Percentiles rank a stretch among this genome's conserved stretches.
phyloP scores from a whole-genome alignment of 192 early-diverging fungal genomes.

The Phlyctochytrium bullatum region DNA sequence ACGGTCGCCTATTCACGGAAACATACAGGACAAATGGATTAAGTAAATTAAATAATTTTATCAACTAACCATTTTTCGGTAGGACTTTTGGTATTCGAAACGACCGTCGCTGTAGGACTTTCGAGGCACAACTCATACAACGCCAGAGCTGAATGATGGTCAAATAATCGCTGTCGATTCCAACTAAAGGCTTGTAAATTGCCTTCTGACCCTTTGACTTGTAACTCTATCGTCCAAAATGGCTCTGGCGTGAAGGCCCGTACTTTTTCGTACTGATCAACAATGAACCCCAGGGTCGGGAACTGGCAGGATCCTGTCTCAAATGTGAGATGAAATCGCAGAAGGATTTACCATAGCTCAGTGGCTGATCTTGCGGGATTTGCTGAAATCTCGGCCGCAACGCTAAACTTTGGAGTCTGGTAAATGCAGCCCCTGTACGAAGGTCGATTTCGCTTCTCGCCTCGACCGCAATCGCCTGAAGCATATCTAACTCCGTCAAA shows the following conservation, averaged over 20 bases:
- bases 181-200: constrained; percentile 71
- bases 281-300: constrained; percentile 94
- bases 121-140: constrained; percentile 76
- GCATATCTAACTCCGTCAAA: constrained; percentile 70
- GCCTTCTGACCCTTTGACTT: constrained; percentile 38
- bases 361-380: constrained; percentile 51
- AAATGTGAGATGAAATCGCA: not conserved
- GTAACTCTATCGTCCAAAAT: constrained; percentile 77
- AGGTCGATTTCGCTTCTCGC: constrained; percentile 87
- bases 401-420: constrained; percentile 82
- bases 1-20: constrained; percentile 63
- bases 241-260: constrained; percentile 81
- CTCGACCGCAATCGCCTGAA: constrained; percentile 75
- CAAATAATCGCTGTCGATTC: constrained; percentile 72
- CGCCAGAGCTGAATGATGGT: constrained; percentile 64
- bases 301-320: constrained; percentile 86
- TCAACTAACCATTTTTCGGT: constrained; percentile 82
- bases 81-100: constrained; percentile 55
- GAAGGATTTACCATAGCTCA: constrained; percentile 74
- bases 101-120: constrained; percentile 54
- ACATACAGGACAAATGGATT: too few species aligned
- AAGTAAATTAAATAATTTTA: too few species aligned
- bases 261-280: constrained; percentile 74
- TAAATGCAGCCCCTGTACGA: constrained; percentile 87
- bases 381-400: constrained; percentile 57